Conservation (phyloP, 1,284 basidiomycete species). For the Schizophyllum amplum region DNA sequence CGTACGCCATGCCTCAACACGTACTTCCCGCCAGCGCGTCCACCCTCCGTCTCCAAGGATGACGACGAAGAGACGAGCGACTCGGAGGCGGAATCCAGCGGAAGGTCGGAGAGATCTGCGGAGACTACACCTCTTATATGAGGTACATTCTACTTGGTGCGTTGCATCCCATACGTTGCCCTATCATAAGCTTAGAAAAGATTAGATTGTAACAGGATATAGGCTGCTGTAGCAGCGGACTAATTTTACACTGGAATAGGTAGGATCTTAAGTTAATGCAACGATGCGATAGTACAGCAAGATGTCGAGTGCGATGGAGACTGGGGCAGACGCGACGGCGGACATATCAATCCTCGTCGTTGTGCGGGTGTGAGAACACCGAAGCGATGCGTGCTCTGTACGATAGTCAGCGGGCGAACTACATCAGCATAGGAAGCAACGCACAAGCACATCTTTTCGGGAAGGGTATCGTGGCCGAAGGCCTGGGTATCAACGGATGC, state of each 20-base stretch:
- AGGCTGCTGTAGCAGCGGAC: neutral
- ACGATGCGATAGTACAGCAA: neutral
- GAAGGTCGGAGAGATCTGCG: neutral
- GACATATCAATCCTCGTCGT: neutral
- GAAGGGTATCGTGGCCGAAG: neutral
- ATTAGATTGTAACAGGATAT: neutral
- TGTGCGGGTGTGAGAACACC: neutral
- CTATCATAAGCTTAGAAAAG: neutral
- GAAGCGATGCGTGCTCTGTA: neutral
- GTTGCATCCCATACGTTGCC: neutral
- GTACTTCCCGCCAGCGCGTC: conserved; percentile 2
- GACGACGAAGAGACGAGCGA: neutral
- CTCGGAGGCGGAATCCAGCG: neutral
- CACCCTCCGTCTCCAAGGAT: neutral
- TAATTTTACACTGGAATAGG: neutral
- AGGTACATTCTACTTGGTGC: neutral
- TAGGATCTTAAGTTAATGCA: neutral
- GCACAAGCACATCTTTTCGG: neutral
- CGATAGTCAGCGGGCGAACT: neutral
- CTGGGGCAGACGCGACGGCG: neutral
- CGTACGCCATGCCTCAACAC: conserved; percentile 14
- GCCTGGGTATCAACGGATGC: neutral
- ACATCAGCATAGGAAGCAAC: neutral
- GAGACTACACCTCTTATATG: neutral
- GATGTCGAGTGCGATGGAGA: neutral